A percentile compares a stretch with the other conserved stretches of the same genome.
phyloP scores from a whole-genome alignment of 2,329 filamentous ascomycete genomes.

The Akanthomyces dipterigenus region DNA sequence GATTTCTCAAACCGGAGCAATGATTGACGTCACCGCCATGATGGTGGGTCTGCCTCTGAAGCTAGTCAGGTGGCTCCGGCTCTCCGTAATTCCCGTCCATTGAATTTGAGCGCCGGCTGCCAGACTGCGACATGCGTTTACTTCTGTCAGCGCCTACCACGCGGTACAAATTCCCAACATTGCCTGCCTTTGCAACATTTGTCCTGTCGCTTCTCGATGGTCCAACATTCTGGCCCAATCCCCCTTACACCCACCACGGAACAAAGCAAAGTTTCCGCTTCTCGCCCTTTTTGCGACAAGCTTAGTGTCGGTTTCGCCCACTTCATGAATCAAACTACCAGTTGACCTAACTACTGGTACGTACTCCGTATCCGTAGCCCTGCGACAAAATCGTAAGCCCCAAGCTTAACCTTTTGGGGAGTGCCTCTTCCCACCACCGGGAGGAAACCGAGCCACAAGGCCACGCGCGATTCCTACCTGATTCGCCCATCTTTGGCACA shows the following conservation, averaged over 20 bases:
- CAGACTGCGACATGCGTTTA: not conserved
- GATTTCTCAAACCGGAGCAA: not conserved
- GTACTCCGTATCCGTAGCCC: no score
- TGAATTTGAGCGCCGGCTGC: not conserved
- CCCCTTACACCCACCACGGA: not conserved
- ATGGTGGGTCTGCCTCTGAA: not conserved
- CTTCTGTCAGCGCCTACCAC: not conserved
- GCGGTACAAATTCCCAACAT: no score
- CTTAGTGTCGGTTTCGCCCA: slow-evolving; percentile 1
- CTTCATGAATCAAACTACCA: not conserved
- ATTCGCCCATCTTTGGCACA: not conserved
- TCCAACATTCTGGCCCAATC: not conserved
- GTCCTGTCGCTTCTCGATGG: not conserved
- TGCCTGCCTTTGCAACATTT: no score
- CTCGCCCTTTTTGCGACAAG: not conserved
- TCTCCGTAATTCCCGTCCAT: not conserved
- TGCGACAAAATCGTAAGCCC: not conserved
- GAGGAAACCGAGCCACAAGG: not conserved
- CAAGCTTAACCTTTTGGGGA: not conserved
- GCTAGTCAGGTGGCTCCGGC: no score
- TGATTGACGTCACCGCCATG: slow-evolving; percentile 3
- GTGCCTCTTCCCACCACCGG: not conserved
- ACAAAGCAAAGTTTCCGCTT: not conserved
- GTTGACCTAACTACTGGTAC: no score
- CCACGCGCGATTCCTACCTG: slow-evolving; percentile 5